Evolutionary conservation across 106 monocot species (phyloP).

Genomic region (Allium cepa): DNA sequence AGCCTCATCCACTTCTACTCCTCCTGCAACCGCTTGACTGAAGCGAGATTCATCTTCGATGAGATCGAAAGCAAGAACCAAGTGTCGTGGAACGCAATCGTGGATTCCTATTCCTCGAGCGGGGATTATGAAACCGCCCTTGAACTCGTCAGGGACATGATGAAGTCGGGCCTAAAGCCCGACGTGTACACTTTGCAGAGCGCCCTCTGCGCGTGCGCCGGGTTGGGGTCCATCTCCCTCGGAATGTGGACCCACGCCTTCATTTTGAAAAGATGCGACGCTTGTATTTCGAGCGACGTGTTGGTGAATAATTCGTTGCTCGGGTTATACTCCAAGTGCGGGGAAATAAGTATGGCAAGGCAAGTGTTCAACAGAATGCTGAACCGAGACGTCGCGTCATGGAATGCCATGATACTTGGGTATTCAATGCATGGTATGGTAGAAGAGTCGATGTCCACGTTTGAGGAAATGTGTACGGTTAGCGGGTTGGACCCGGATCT

Average conservation of each 20-base stretch:
- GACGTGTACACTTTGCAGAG: conserved; percentile 64
- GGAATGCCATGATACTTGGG: conserved; percentile 61
- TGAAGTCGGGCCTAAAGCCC: conserved; percentile 10
- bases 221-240: conserved; percentile 31
- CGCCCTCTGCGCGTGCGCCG: conserved; percentile 46
- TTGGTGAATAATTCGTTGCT: conserved; percentile 64
- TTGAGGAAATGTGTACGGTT: conserved; percentile 20
- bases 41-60: conserved; percentile 44
- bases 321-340: conserved; percentile 63
- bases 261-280: neutral
- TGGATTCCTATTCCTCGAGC: conserved; percentile 27
- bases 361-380: conserved; percentile 65
- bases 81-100: conserved; percentile 59
- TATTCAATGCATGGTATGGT: conserved; percentile 39
- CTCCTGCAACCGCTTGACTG: conserved; percentile 33
- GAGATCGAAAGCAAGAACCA: conserved; percentile 17
- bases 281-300: conserved; percentile 13
- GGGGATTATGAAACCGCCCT: conserved; percentile 38
- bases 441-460: conserved; percentile 27
- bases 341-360: conserved; percentile 34
- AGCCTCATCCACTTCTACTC: conserved; percentile 67
- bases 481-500: conserved; percentile 39
- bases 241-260: conserved; percentile 68
- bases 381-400: conserved; percentile 38
- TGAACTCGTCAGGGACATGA: conserved; percentile 40